Conservation (phyloP, 345 rosid genomes). For the Dimocarpus longan region DNA sequence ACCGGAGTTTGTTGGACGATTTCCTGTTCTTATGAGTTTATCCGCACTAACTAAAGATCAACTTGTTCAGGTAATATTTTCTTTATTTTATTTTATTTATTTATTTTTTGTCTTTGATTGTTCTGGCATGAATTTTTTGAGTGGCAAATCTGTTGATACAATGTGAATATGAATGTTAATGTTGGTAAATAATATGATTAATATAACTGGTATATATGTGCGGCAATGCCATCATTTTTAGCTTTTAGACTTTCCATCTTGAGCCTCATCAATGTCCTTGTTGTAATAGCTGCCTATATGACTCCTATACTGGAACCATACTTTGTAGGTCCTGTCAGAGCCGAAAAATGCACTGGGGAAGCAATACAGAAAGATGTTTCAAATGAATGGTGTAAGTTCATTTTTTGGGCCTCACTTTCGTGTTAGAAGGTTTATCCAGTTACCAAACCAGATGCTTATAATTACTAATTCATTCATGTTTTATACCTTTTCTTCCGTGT, state of each 20-base stretch:
- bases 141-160: not conserved
- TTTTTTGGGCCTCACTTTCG: slow-evolving; percentile 11
- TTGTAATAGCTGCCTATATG: not conserved
- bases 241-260: not conserved
- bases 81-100: not conserved
- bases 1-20: slow-evolving; percentile 99
- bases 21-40: slow-evolving; percentile 93
- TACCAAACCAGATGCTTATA: not conserved
- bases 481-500: not conserved
- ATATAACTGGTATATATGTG: slow-evolving; percentile 5
- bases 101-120: slow-evolving; percentile 2
- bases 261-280: not conserved
- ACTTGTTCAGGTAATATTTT: slow-evolving; percentile 79
- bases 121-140: not conserved
- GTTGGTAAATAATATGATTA: not conserved
- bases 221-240: not conserved
- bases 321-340: slow-evolving; percentile 77
- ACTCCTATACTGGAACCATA: slow-evolving; percentile 12
- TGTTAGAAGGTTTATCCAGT: not conserved
- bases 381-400: slow-evolving; percentile 81
- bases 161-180: not conserved
- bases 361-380: slow-evolving; percentile 95
- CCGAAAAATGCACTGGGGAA: slow-evolving; percentile 96
- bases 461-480: not conserved
- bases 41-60: slow-evolving; percentile 93